Evolutionary conservation across 257 asterid species (phyloP), one percentile per base, ranked within the genome.

Genomic region (Echium plantagineum): DNA sequence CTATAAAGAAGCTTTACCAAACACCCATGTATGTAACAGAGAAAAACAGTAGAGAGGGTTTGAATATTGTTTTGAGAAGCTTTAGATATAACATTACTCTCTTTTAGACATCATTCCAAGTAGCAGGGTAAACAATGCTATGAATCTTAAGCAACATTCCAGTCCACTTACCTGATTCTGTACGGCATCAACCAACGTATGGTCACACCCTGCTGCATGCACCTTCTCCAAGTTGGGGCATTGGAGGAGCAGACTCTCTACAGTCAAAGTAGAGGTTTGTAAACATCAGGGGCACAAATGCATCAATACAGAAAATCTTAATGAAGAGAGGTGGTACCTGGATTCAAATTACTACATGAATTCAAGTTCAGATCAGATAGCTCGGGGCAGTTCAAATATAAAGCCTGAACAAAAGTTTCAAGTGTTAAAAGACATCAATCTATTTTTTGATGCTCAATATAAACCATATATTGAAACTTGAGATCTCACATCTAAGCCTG

Each of bases 401-500:
- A 71, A 51, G 96, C 96, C 97, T 93, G 97, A 78, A 72, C 32
- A 10, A 28, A 69, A 66, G 58, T 48, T 22, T 63, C 54, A 62
- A 53, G 31, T 21, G 19, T 30, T 73, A 67, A 77, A 77, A 76
- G 15, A 65, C 62, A 10, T 38, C 13, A 70, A 68, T 56, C 56
- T 57, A 30, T 38, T 38, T 6, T 13, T 17, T 51, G 24, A 32
- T 49, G 21, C 22, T 18, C 52, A 63, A 2, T 46, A 63, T 26
- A 52, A 24, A 48, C 31, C 58, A 57, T 3, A 24, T 5, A 26
- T 59, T n/a, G 8, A 49, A 64, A 58, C 30, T 21, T 47, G 52
- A 71, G 71, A 75, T 67, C 94, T 84, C 76, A 93, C 99, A 76
- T 93, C 95, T 76, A 93, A 81, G 57, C 94, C 96, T 48, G 97